These are phyloP conservation scores for Collybia mongolica DNA, from an alignment of 768 basidiomycete genomes.

Conservation along the genomic window DNA sequence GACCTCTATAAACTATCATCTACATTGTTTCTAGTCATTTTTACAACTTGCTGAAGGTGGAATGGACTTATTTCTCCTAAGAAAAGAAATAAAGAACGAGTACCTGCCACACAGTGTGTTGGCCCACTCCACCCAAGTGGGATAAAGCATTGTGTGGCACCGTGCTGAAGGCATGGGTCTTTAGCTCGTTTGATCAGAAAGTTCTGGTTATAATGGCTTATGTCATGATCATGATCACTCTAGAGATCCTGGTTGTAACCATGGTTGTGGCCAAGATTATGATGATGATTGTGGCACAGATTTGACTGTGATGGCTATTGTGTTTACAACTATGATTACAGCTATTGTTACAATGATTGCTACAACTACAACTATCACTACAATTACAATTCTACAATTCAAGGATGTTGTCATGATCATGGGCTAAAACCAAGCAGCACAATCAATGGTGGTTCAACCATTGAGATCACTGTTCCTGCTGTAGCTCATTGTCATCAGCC, in stretches of 20 bases:
- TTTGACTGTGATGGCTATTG: neutral
- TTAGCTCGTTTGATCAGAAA: neutral
- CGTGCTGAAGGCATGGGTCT: no score
- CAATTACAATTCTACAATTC: neutral
- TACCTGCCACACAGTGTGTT: no score
- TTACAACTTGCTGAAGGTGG: no score
- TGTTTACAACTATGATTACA: neutral
- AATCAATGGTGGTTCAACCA: neutral
- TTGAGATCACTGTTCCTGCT: neutral
- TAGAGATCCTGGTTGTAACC: neutral
- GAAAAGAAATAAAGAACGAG: no score
- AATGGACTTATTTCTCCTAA: no score
- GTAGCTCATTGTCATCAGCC: neutral
- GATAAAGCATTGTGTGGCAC: no score
- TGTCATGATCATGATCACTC: neutral
- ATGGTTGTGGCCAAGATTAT: neutral
- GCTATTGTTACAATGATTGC: neutral
- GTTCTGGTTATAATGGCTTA: neutral
- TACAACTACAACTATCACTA: neutral
- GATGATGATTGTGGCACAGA: neutral
- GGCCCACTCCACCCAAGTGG: no score
- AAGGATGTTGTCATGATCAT: neutral
- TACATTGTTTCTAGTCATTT: no score
- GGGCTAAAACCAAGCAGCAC: neutral
- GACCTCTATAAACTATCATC: no score